A percentile compares a stretch with the other conserved stretches of the same genome.
Conservation (phyloP, 805 yeast species). For the Zygosaccharomyces bisporus region DNA sequence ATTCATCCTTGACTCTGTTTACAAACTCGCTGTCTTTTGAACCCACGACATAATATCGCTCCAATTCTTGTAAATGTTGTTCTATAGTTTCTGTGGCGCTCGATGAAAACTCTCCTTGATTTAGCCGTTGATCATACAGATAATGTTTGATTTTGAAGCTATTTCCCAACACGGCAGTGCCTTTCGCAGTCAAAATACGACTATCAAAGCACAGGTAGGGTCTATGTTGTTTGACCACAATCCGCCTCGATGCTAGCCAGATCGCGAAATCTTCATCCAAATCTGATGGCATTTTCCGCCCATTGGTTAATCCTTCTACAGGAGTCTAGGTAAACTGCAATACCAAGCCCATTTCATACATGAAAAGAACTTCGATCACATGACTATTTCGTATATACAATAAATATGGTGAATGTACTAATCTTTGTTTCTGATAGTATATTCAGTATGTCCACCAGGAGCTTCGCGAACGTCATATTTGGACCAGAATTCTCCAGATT, state of each 20-base stretch:
- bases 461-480: slow-evolving; percentile 17
- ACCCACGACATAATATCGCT: slow-evolving; percentile 6
- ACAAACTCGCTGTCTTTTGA: slow-evolving; percentile 14
- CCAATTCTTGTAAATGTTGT: slow-evolving; percentile 7
- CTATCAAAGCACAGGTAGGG: slow-evolving; percentile 12
- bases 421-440: slow-evolving; percentile 12
- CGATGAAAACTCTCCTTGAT: slow-evolving; percentile 3
- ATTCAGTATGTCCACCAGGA: slow-evolving; percentile 27
- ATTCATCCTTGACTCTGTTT: slow-evolving; percentile 4
- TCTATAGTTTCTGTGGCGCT: slow-evolving; percentile 9
- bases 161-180: slow-evolving; percentile 3
- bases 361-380: background rate
- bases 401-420: slow-evolving; percentile 1
- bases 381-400: slow-evolving; percentile 4
- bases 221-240: slow-evolving; percentile 8
- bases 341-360: background rate
- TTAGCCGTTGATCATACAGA: slow-evolving; percentile 3
- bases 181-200: slow-evolving; percentile 3
- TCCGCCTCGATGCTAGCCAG: slow-evolving; percentile 17
- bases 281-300: slow-evolving; percentile 1
- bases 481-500: slow-evolving; percentile 17
- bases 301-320: background rate
- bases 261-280: slow-evolving; percentile 11
- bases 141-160: slow-evolving; percentile 2
- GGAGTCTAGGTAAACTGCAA: background rate